These are phyloP conservation scores for Microdochium nivale DNA, from an alignment of 2,329 filamentous ascomycete species.

Conservation along the genomic window DNA sequence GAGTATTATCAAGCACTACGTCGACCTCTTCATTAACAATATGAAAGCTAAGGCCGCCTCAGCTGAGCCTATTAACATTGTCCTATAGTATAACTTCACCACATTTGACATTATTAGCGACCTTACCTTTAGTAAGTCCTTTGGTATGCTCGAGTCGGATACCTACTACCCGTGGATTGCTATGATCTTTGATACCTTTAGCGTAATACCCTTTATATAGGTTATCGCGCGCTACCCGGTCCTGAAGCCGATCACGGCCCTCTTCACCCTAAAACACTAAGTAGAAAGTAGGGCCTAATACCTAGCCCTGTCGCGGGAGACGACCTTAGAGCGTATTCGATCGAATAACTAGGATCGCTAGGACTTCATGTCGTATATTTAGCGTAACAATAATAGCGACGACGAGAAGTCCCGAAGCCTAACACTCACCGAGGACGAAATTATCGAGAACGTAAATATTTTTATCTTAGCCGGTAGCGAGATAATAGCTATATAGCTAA, in stretches of 20 bases:
- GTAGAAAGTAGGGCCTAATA: not conserved
- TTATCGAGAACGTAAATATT: conserved; percentile 14
- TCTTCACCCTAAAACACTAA: not conserved
- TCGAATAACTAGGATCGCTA: not conserved
- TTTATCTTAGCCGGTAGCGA: conserved; percentile 38
- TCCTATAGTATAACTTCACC: not conserved
- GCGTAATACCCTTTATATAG: conserved; percentile 1
- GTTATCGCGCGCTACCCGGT: conserved; percentile 9
- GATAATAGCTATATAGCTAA: conserved; percentile 38
- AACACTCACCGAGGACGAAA: conserved; percentile 9
- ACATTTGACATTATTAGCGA: conserved; percentile 11
- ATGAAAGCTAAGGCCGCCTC: conserved; percentile 2
- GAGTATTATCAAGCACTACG: not conserved
- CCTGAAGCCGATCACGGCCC: conserved; percentile 8
- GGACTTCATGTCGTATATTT: not conserved
- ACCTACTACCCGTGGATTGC: not conserved
- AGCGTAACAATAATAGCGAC: not conserved
- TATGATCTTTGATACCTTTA: not conserved
- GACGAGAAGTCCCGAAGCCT: not conserved
- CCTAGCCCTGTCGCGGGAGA: not conserved
- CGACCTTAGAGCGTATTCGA: not conserved
- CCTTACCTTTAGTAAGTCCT: conserved; percentile 8
- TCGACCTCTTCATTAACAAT: conserved; percentile 14
- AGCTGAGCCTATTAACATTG: not conserved
- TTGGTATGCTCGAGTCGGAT: not conserved